Evolutionary conservation across 208 protist genomes (phyloP).

Genomic region (Leishmania lainsoni): DNA sequence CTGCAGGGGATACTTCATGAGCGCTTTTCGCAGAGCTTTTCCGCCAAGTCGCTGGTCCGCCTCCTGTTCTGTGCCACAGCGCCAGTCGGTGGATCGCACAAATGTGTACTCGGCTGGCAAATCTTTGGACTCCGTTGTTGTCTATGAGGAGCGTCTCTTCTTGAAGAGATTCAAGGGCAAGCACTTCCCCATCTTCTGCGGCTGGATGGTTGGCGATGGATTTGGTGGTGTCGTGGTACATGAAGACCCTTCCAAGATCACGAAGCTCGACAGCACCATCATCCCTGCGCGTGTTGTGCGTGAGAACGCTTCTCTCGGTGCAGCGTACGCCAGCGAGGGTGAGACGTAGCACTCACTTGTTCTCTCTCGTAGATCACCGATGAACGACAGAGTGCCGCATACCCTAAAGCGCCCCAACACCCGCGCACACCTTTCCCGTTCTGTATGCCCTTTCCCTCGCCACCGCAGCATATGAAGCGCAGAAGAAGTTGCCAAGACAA

Average conservation of each 20-base stretch:
- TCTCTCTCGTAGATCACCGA: neutral
- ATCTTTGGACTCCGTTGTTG: conserved; percentile 67
- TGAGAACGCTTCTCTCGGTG: conserved; percentile 27
- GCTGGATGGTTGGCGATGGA: conserved; percentile 72
- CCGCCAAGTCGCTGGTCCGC: conserved; percentile 20
- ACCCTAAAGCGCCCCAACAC: too few species aligned
- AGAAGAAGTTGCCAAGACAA: neutral
- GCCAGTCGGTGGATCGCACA: conserved; percentile 44
- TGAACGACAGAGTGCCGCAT: neutral
- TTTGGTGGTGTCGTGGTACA: conserved; percentile 76
- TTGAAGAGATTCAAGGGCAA: conserved; percentile 72
- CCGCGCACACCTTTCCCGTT: neutral
- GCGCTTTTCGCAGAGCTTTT: conserved; percentile 7
- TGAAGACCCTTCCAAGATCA: conserved; percentile 82
- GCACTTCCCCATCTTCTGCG: conserved; percentile 85
- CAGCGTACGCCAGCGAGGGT: conserved; percentile 21
- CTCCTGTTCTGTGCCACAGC: conserved; percentile 17
- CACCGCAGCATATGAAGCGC: neutral
- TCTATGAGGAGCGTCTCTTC: conserved; percentile 74
- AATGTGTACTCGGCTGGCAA: conserved; percentile 61
- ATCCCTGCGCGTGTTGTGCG: conserved; percentile 69
- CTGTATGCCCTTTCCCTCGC: neutral
- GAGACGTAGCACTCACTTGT: conserved; percentile 14
- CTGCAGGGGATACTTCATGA: conserved; percentile 25
- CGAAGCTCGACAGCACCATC: conserved; percentile 65